These are phyloP conservation scores for Venturia carpophila DNA, from an alignment of 2,329 filamentous ascomycete genomes.

Conservation along the genomic window DNA sequence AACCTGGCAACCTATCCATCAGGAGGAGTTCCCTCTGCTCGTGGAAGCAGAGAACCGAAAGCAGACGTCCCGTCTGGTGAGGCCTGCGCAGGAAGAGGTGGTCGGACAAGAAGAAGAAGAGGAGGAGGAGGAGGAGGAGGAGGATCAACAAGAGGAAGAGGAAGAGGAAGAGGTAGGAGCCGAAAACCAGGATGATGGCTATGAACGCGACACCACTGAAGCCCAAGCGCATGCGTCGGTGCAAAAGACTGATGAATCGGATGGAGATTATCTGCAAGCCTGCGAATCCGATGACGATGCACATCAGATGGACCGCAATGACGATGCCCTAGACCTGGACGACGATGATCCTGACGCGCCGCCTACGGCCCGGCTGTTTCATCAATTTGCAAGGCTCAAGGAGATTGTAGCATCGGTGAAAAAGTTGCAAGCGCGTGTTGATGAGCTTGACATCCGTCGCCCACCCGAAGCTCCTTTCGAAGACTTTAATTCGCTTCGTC, in stretches of 20 bases:
- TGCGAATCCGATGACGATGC: background rate
- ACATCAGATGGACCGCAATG: background rate
- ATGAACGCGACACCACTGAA: background rate
- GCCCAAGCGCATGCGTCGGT: background rate
- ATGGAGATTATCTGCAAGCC: background rate
- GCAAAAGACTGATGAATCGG: background rate
- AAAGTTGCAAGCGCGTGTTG: background rate
- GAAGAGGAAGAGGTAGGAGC: background rate
- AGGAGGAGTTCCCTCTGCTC: background rate
- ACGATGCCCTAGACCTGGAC: background rate
- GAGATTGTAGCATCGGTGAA: background rate
- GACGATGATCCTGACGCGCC: conserved; percentile 9
- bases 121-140: too few relatives aligned
- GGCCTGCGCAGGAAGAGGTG: background rate
- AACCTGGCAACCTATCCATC: background rate
- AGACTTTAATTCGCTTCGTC: background rate
- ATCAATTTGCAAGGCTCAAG: background rate
- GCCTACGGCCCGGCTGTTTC: background rate
- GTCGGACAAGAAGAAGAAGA: too few relatives aligned
- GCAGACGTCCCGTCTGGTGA: background rate
- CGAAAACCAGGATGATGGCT: background rate
- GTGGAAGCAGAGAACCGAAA: background rate
- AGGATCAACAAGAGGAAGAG: background rate
- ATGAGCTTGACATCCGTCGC: background rate
- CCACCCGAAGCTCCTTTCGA: background rate